A percentile compares a stretch with the other conserved stretches of the same genome.
phyloP scores from a whole-genome alignment of 2,329 filamentous ascomycete species.

The Fusarium tjaetaba region DNA sequence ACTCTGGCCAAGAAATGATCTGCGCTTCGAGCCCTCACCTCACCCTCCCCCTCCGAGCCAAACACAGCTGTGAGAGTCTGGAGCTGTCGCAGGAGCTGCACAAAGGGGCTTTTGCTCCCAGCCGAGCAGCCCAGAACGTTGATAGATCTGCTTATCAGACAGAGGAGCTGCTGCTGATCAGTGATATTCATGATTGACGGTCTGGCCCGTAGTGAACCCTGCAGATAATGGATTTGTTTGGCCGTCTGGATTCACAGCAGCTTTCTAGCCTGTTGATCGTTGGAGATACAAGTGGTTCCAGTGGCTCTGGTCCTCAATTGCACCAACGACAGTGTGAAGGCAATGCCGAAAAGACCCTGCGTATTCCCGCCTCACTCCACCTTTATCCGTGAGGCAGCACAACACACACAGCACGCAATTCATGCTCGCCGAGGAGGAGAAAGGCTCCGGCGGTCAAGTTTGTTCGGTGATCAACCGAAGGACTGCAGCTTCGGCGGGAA shows the following conservation, averaged over 20 bases:
- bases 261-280: conserved; percentile 20
- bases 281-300: conserved; percentile 11
- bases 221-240: conserved; percentile 3
- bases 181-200: conserved; percentile 22
- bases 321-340: conserved; percentile 8
- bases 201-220: conserved; percentile 18
- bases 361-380: conserved; percentile 32
- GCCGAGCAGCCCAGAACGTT: conserved; percentile 18
- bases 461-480: conserved; percentile 15
- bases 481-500: conserved; percentile 5
- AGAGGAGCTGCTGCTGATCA: conserved; percentile 6
- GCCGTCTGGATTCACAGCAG: conserved; percentile 16
- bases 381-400: conserved; percentile 20
- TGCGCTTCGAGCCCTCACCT: conserved; percentile 10
- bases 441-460: conserved; percentile 27
- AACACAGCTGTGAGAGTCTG: conserved; percentile 3
- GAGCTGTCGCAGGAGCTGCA: conserved; percentile 15
- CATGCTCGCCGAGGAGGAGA: neutral
- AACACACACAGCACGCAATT: conserved; percentile 3
- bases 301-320: conserved; percentile 4
- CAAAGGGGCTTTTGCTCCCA: conserved; percentile 5
- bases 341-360: conserved; percentile 18
- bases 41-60: neutral
- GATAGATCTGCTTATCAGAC: conserved; percentile 25
- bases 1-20: conserved; percentile 27